phyloP scores from a whole-genome alignment of 371 early-diverging fungal species.

The Thermomucor indicae-seudaticae region DNA sequence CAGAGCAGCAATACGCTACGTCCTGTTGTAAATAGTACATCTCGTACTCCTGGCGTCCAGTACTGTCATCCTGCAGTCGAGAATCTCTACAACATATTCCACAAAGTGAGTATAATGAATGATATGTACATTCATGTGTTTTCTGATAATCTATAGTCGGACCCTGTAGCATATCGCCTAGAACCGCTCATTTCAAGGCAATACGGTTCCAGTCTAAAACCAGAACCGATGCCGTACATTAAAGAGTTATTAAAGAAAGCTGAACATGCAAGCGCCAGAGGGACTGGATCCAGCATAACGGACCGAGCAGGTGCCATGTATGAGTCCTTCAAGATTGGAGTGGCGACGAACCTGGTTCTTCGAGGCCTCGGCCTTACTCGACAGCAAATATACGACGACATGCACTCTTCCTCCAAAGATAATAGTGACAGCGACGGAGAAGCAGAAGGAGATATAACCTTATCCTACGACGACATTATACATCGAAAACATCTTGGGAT shows the following conservation, averaged over 20 bases:
- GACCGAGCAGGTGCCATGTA: slow-evolving; percentile 69
- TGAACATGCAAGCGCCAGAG: slow-evolving; percentile 71
- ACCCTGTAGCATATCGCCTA: slow-evolving; percentile 62
- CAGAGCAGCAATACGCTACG: slow-evolving; percentile 11
- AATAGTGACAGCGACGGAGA: slow-evolving; percentile 13
- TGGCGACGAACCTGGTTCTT: slow-evolving; percentile 53
- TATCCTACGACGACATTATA: not conserved
- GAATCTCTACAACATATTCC: slow-evolving; percentile 79
- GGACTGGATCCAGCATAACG: slow-evolving; percentile 63
- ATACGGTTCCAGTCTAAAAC: slow-evolving; percentile 50
- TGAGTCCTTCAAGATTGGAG: slow-evolving; percentile 55
- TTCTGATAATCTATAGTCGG: slow-evolving; percentile 17
- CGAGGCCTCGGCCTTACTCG: slow-evolving; percentile 47
- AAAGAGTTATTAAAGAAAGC: slow-evolving; percentile 72
- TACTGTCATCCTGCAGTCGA: slow-evolving; percentile 60
- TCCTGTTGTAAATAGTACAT: not conserved
- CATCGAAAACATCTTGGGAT: no score
- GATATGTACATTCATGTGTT: not conserved
- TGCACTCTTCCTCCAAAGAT: slow-evolving; percentile 14
- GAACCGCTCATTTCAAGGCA: slow-evolving; percentile 68
- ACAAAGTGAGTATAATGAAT: slow-evolving; percentile 32
- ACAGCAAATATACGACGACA: slow-evolving; percentile 40
- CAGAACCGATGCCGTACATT: slow-evolving; percentile 71
- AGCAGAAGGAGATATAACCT: slow-evolving; percentile 5
- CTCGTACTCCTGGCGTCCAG: no score